Percentiles rank a stretch among this genome's conserved stretches.
Evolutionary conservation across 805 yeast genomes (phyloP).

Genomic region (Brettanomyces anomalus): DNA sequence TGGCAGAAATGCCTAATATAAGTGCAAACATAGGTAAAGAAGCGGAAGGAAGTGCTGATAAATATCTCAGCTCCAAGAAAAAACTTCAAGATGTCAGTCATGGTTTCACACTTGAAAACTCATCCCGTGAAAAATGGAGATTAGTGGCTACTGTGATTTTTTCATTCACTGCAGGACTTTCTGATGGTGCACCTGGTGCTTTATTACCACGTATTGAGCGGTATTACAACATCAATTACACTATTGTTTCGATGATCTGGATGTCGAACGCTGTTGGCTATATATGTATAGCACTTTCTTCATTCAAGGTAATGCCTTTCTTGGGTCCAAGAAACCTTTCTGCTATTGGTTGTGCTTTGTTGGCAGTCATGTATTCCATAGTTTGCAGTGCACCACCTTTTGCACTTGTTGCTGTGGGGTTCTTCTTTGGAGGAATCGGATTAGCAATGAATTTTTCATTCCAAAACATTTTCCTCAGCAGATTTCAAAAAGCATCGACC

Average conservation of each 20-base stretch:
- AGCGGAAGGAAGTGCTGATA: neutral
- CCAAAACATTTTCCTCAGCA: conserved; percentile 41
- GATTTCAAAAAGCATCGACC: conserved; percentile 44
- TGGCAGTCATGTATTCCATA: conserved; percentile 34
- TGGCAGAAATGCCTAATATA: neutral
- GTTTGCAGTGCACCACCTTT: conserved; percentile 41
- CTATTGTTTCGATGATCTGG: conserved; percentile 52
- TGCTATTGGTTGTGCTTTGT: conserved; percentile 28
- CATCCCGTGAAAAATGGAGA: conserved; percentile 35
- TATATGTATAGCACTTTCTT: conserved; percentile 39
- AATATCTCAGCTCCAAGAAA: neutral
- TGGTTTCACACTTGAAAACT: conserved; percentile 32
- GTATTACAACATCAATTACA: conserved; percentile 38
- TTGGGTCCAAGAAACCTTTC: conserved; percentile 35
- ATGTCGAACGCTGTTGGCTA: conserved; percentile 49
- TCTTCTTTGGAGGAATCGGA: conserved; percentile 52
- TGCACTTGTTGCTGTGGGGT: conserved; percentile 39
- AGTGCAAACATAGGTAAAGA: neutral
- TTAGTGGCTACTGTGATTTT: conserved; percentile 32
- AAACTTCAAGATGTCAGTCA: conserved; percentile 6
- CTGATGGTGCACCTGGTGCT: conserved; percentile 56
- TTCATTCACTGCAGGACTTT: conserved; percentile 34
- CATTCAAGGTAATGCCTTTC: conserved; percentile 33
- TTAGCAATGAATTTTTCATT: conserved; percentile 41
- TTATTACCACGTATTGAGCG: conserved; percentile 45